A percentile compares a stretch with the other conserved stretches of the same genome.
These are phyloP conservation scores for Lactifluus subvellereus DNA, from an alignment of 768 basidiomycete genomes.

Conservation along the genomic window DNA sequence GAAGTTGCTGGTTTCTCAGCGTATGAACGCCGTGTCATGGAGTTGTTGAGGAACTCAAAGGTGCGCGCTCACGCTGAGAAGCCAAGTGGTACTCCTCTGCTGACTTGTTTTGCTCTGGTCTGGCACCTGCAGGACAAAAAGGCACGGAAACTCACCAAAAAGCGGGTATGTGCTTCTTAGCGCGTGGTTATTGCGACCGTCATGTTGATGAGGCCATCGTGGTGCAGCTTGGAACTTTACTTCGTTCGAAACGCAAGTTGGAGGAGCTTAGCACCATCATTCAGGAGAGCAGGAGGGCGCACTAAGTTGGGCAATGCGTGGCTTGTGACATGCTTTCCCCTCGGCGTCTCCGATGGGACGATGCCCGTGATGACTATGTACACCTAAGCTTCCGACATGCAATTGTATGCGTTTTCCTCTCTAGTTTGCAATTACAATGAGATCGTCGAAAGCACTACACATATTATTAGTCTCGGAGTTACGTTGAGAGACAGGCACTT, in stretches of 20 bases:
- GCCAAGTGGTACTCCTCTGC: background rate
- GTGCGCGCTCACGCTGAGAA: constrained; percentile 38
- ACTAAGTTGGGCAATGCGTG: constrained; percentile 31
- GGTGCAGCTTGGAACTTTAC: constrained; percentile 85
- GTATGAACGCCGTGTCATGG: constrained; percentile 97
- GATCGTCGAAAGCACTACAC: background rate
- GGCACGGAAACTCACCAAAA: constrained; percentile 98
- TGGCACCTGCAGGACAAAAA: constrained; percentile 78
- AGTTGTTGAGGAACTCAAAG: constrained; percentile 96
- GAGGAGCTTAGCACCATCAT: constrained; percentile 92
- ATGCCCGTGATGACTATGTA: constrained; percentile 17
- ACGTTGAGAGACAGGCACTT: background rate
- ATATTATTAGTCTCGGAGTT: background rate
- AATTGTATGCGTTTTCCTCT: constrained; percentile 15
- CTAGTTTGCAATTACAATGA: background rate
- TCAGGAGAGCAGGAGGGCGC: constrained; percentile 82
- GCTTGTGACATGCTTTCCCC: background rate
- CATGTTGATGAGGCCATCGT: constrained; percentile 14
- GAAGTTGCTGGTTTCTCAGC: constrained; percentile 98
- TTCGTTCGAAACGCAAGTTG: constrained; percentile 97
- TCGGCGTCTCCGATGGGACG: background rate
- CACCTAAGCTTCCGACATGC: constrained; percentile 12
- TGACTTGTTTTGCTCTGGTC: background rate
- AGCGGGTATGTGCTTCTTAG: constrained; percentile 69
- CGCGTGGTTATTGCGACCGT: background rate